These are phyloP conservation scores for Metschnikowia proteae DNA, from an alignment of 805 yeast species.

Conservation along the genomic window DNA sequence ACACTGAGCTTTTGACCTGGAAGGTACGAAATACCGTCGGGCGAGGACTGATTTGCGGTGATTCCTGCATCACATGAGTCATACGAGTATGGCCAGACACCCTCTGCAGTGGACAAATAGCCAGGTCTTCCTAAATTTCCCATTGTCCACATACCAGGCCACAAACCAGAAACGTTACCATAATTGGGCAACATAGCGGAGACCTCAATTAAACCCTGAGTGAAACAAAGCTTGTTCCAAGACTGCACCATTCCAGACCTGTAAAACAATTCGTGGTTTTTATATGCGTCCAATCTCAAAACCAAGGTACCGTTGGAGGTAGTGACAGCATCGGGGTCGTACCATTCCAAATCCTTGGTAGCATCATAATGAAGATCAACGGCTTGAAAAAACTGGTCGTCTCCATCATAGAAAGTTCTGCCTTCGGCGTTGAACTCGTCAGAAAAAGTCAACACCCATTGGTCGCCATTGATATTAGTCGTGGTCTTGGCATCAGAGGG, in stretches of 20 bases:
- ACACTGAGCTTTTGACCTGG: conserved; percentile 34
- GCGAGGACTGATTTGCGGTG: conserved; percentile 37
- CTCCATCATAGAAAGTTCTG: conserved; percentile 41
- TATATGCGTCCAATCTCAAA: conserved; percentile 37
- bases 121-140: conserved; percentile 39
- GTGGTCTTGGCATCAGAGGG: conserved; percentile 28
- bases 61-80: conserved; percentile 36
- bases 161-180: conserved; percentile 30
- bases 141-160: conserved; percentile 41
- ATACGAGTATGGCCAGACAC: conserved; percentile 40
- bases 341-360: conserved; percentile 43
- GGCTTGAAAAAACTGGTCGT: conserved; percentile 43
- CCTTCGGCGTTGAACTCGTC: conserved; percentile 45
- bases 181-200: conserved; percentile 30
- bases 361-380: conserved; percentile 41
- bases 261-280: conserved; percentile 34
- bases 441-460: conserved; percentile 37
- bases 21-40: conserved; percentile 37
- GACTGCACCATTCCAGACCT: conserved; percentile 40
- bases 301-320: conserved; percentile 37
- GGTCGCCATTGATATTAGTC: conserved; percentile 47
- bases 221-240: conserved; percentile 39
- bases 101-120: conserved; percentile 33
- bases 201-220: conserved; percentile 30
- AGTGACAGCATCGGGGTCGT: conserved; percentile 41